Base-by-base conservation (phyloP, 768 basidiomycete species). In the Gloeopeniophorella convolvens region DNA sequence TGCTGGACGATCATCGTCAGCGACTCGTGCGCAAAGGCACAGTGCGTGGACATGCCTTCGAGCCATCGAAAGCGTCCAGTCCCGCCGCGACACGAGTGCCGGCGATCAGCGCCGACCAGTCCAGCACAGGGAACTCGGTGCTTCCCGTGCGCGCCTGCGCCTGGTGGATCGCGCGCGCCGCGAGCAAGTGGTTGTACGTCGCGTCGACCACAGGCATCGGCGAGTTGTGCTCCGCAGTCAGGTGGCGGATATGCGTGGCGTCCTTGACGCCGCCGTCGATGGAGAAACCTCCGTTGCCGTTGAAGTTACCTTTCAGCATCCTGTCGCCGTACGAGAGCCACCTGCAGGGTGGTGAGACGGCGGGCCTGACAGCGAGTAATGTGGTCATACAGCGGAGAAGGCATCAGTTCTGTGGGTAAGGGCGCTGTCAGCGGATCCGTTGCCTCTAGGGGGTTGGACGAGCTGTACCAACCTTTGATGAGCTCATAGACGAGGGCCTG, bases 251-350 rank as follows among this genome's bases (percentile, higher is more conserved):
- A 62, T 85, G 84, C 75, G 76, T 66, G 0, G 88, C 84, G 61
- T 93, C 91, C 61, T 91, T 91, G 60, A 95, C 80, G 15, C 89
- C 92, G n/a, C 87, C 87, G 39, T 88, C 82, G 42, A 93, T 78
- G 11, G 82, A 70, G 63, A 95, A 93, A 12, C 90, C 92, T 15
- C 68, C 70, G 8, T 74, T 70, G 18, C 80, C 86, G 49, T 89
- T 83, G 61, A 92, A 94, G 28, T 77, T 70, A 66, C 90, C 82
- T 47, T 79, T 69, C 10, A 80, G 68, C 70, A 93, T 87, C 63
- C 82, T 82, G 21, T 79, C 73, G 18, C 78, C 77, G 63, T 87
- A 86, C 9, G 63, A 63, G 42, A 81, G 53, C 48, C 79, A 62
- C 41, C 82, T 83, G 51, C 27, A 20, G 26, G 9, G 5, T 8